Base-by-base conservation (phyloP, 441 rosid species). In the Rhodomyrtus psidioides region DNA sequence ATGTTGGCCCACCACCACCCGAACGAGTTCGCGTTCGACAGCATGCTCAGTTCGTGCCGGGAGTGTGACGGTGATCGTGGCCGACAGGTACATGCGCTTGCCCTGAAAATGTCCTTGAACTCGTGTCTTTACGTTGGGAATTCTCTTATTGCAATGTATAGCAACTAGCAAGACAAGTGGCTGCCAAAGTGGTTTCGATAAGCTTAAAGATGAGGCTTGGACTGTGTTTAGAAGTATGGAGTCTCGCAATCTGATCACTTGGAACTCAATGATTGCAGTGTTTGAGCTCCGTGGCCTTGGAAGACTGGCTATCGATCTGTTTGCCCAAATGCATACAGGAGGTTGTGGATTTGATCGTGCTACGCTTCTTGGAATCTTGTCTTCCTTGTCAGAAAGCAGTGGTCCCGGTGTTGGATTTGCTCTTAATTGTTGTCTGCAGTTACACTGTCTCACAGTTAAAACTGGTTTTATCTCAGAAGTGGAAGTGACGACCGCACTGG, bases 211-310 rank as follows among this genome's bases (percentile, higher is more conserved):
- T 70, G 94, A 92, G 89, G 98, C 94, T 30, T 94, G 94, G 93
- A 90, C 85, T 83, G 91, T 95, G 86, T 96, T 96, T 89, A 88
- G 89, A 82, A 84, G 86, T 7, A 84, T 95, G 89, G 86, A 86
- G 90, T 84, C 82, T 53, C 87, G 90, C 75, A 95, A 91, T 91
- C 82, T 89, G 81, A 91, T 94, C 59, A 89, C 98, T 83, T 95
- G 98, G 98, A 95, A 96, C 84, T 93, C 98, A 7, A 94, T 95
- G 95, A 90, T 95, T 88, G 92, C 95, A 9, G 96, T 93, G 85
- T 93, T 94, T 84, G 95, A 89, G 83, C 55, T 86, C n/a, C 87
- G 90, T 26, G 93, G 90, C 74, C 91, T 91, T 19, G 93, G 92
- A 86, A 84, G 44, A 56, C 88, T 84, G 65, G 95, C 93, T 49